phyloP scores from a whole-genome alignment of 805 yeast genomes.

The Tetrapisispora taiwanensis region DNA sequence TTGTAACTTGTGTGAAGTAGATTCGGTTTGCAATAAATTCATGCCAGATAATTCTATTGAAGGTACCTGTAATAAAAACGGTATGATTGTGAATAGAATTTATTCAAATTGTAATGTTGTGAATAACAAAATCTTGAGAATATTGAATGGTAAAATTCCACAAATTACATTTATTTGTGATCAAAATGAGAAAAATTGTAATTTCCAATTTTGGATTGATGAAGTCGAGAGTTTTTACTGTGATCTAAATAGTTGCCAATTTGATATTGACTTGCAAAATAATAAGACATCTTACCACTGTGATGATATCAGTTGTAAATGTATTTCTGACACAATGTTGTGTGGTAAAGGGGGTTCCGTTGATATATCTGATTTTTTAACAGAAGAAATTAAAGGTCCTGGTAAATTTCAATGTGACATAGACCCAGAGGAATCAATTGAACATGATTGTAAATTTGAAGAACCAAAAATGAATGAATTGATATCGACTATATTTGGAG shows the following conservation, averaged over 20 bases:
- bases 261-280: constrained; percentile 46
- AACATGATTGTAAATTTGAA: constrained; percentile 62
- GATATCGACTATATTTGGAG: constrained; percentile 89
- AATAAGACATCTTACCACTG: constrained; percentile 75
- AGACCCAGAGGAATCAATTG: constrained; percentile 9
- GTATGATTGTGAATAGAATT: constrained; percentile 67
- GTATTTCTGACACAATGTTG: constrained; percentile 84
- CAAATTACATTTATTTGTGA: constrained; percentile 90
- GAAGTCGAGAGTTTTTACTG: constrained; percentile 85
- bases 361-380: constrained; percentile 84
- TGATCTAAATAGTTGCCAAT: constrained; percentile 64
- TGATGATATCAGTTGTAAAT: constrained; percentile 68
- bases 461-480: constrained; percentile 96
- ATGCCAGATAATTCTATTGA: constrained; percentile 68
- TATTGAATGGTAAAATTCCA: constrained; percentile 71
- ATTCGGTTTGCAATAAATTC: constrained; percentile 70
- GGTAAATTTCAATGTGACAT: constrained; percentile 83
- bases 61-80: constrained; percentile 86
- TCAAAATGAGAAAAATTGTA: constrained; percentile 52
- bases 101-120: constrained; percentile 95
- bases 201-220: constrained; percentile 95
- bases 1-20: constrained; percentile 73
- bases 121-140: constrained; percentile 70
- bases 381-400: constrained; percentile 86
- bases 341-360: constrained; percentile 93